phyloP scores from a whole-genome alignment of 495 filamentous ascomycete genomes.

The Neurospora tetrasperma region DNA sequence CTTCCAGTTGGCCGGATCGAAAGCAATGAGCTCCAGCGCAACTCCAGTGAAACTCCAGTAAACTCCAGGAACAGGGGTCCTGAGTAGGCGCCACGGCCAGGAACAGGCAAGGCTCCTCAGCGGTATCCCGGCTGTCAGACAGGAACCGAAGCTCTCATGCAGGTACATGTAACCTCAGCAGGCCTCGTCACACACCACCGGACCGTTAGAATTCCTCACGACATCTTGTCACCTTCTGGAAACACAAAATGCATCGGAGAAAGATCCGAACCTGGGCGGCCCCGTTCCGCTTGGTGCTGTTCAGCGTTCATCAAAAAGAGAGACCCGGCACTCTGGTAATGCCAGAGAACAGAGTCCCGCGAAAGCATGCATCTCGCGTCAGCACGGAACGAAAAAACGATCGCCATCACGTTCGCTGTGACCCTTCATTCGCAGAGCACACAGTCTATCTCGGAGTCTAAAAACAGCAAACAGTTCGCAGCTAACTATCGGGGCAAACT shows the following conservation, averaged over 20 bases:
- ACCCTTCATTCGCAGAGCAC: not conserved
- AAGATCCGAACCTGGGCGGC: not conserved
- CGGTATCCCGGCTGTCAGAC: not conserved
- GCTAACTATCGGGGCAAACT: not conserved
- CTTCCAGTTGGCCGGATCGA: slow-evolving; percentile 20
- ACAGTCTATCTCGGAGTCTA: not conserved
- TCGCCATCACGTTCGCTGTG: not conserved
- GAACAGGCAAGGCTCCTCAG: not conserved
- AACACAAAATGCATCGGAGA: not conserved
- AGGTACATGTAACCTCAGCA: not conserved
- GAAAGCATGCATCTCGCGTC: not conserved
- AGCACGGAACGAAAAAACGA: not conserved
- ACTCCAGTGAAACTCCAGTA: not conserved
- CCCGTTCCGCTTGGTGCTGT: not conserved
- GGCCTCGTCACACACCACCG: not conserved
- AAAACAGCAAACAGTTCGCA: not conserved
- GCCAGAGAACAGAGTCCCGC: not conserved
- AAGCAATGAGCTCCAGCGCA: not conserved
- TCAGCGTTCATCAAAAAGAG: not conserved
- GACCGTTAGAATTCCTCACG: not conserved
- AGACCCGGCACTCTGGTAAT: not conserved
- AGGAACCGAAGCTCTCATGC: not conserved
- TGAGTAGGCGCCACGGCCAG: not conserved
- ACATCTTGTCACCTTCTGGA: not conserved
- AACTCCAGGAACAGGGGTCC: not conserved